Evolutionary conservation across 257 asterid species (phyloP), one percentile per base, ranked within the genome.

Genomic region (Eustoma russellianum): DNA sequence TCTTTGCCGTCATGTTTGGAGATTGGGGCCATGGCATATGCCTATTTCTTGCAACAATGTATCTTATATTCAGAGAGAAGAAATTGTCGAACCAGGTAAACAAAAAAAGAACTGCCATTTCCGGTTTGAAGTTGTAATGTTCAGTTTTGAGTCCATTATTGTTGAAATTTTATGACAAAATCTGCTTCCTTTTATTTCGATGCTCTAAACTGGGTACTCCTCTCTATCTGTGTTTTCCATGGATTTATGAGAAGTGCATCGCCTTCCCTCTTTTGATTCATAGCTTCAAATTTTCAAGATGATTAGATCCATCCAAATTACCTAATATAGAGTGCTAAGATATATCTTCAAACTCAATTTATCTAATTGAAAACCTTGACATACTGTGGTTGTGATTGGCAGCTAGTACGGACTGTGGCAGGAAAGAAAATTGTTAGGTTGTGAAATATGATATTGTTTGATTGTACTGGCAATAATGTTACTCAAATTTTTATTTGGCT

Each of bases 1-100:
- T 80, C 50, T 80, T 80, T 57, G 88, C 88, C 9, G 84, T 80
- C 56, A 80, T 80, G 88, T 80, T 80, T 57, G 88, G 84, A 66
- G 88, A 80, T 59, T 80, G 88, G 88, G 88, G 88, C 46, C 88
- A 80, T 59, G 83, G 88, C n/a, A 74, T 80, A 61, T 77, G 84
- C 68, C 67, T 80, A 75, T 65, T 80, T 52, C 66, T 80, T 50
- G 80, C 78, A 17, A 67, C 88, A 47, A 33, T 77, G 56, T 80
- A 69, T 62, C 73, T 80, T 56, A 60, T 80, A 34, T 40, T 80
- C 19, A 49, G 62, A 59, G 88, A 80, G 73, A 80, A 67, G 78
- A 74, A 77, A 70, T 76, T 80, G 5, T 72, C 76, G 48, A 64
- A 64, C 48, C 84, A 80, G 88, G 88, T 80, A 61, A 51, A 38